Evolutionary conservation across 441 rosid genomes (phyloP), one percentile per base, ranked within the genome.

Genomic region (Euphorbia celastroides): DNA sequence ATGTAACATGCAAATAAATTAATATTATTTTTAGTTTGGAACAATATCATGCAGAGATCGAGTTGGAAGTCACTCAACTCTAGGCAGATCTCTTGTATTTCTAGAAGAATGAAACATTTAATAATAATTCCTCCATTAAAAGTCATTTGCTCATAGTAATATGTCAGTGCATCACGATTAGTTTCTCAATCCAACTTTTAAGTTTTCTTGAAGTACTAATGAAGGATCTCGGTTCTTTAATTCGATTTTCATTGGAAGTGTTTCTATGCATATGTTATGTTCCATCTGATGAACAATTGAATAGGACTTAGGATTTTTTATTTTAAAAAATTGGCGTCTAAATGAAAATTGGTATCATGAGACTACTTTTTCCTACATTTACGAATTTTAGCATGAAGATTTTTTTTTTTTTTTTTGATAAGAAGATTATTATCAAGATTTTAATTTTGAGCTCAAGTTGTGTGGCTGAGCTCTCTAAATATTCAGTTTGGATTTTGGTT

Each of bases 11-110:
- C 60, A 67, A 72, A 27, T 61, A 62, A 38, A 13, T 7, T 16
- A 41, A 14, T 52, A 7, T 8, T 30, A 19, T 42, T 72, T 41
- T 55, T 42, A 55, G 9, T 70, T 12, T 68, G 27, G 57, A 52
- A 52, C 9, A 34, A 44, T 48, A 48, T 44, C 50, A 13, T 5
- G 17, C 34, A 26, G 61, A 32, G n/a, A n/a, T n/a, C n/a, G 70
- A 46, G 64, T 57, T 64, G 69, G 77, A 67, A 38, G 42, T 73
- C 78, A 70, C 80, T 58, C 61, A 70, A 68, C 74, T 70, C 79
- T 30, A 73, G 72, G 67, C 51, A 64, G 70, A 64, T 75, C 62
- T 60, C 48, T 57, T 59, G 36, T 16, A 41, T 51, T 20, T 22
- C 41, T 9, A 59, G 42, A 69, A 65, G 41, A 58, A 60, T 59